Evolutionary conservation across 108 stramenopile species (phyloP).

Genomic region (Cyclotella atomus): DNA sequence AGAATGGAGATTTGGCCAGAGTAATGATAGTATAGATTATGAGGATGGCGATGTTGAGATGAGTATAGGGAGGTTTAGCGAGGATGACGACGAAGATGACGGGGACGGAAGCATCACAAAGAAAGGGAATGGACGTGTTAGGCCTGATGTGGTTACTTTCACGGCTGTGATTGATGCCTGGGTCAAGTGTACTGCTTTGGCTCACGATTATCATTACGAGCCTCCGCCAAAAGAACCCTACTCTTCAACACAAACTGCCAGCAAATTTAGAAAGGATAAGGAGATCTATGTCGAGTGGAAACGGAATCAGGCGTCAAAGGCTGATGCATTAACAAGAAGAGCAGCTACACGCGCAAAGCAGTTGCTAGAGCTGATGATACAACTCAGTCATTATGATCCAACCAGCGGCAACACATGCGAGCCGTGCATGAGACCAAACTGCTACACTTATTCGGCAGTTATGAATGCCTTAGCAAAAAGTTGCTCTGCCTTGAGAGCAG

Average conservation of each 20-base stretch:
- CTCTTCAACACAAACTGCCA: not conserved
- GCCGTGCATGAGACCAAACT: constrained; percentile 48
- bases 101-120: not conserved
- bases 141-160: constrained; percentile 76
- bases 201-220: constrained; percentile 45
- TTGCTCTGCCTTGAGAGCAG: constrained; percentile 36
- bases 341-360: constrained; percentile 49
- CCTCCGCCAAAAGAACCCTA: constrained; percentile 2
- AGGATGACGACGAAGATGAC: constrained; percentile 5
- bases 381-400: constrained; percentile 42
- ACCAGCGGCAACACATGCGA: constrained; percentile 21
- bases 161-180: constrained; percentile 62
- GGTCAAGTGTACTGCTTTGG: constrained; percentile 56
- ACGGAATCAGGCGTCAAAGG: constrained; percentile 27
- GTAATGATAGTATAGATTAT: not conserved
- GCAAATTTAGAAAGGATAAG: constrained; percentile 5
- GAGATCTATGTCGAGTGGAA: constrained; percentile 36
- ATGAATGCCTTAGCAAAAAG: constrained; percentile 67
- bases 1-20: constrained; percentile 42
- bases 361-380: constrained; percentile 48
- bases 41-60: constrained; percentile 11
- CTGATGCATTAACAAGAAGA: constrained; percentile 42
- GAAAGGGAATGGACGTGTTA: constrained; percentile 45
- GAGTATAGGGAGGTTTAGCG: not conserved
- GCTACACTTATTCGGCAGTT: constrained; percentile 57